Base-by-base conservation (phyloP, 169 alveolate genomes). In the Plasmodium malariae region DNA sequence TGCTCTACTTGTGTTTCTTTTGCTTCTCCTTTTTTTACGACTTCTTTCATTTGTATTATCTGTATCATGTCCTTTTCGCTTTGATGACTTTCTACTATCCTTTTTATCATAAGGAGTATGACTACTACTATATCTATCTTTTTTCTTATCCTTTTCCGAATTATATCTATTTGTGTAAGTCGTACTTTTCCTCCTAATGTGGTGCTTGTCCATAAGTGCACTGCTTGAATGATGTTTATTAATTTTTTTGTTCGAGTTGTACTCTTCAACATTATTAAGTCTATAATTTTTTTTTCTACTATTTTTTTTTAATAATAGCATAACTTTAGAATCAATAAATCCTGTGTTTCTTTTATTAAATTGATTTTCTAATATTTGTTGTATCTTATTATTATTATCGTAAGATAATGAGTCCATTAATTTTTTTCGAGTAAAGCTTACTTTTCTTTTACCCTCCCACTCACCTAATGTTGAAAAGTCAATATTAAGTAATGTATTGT, bases 401-500 rank as follows among this genome's bases (percentile, higher is more conserved):
- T 73, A 26, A 1, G 71, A 28, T 6, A 73, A 49, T 34, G 55
- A 9, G 19, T 73, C 87, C 37, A 78, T 24, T 12, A 78, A n/a
- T 26, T 55, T 62, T 30, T 62, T 78, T n/a, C 59, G 11, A 6
- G 78, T 26, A 12, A 36, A 26, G 17, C 68, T 78, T 0, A 40
- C 48, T 69, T 78, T 78, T 63, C 63, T 69, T 48, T 78, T 78
- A 1, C 55, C 60, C 2, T 78, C 89, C 89, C 89, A 45, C 19
- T 63, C 89, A 0, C 69, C 76, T 6, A 78, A 51, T 12, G 48
- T 19, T 9, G 89, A 78, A 14, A 43, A 78, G 26, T 78, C 89
- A 9, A 78, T 45, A 69, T 78, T 78, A 2, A 78, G 19, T 3
- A 78, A 12, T 4, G 59, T 78, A 63, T 45, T 63, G 4, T 78